These are phyloP conservation scores for Termitomyces sp. DNA, from an alignment of 768 basidiomycete species.

Conservation along the genomic window DNA sequence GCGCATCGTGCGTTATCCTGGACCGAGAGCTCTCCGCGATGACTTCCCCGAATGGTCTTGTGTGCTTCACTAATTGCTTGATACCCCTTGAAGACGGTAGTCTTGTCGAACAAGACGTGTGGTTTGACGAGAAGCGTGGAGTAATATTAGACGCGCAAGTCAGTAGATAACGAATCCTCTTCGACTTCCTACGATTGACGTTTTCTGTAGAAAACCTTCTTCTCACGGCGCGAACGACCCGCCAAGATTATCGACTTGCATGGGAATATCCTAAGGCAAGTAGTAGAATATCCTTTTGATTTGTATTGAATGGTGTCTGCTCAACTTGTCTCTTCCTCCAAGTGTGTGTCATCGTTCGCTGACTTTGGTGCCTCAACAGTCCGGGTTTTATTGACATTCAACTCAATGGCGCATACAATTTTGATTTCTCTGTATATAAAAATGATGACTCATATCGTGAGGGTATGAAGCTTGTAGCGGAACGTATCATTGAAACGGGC, in stretches of 20 bases:
- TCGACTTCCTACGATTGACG: constrained; percentile 2
- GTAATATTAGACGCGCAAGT: constrained; percentile 75
- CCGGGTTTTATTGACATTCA: constrained; percentile 87
- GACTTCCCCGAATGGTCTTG: constrained; percentile 53
- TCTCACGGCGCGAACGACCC: constrained; percentile 52
- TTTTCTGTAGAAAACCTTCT: constrained; percentile 57
- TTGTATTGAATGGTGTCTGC: background rate
- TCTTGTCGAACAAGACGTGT: constrained; percentile 67
- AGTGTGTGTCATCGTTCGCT: background rate
- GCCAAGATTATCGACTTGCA: constrained; percentile 58
- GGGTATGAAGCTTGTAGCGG: constrained; percentile 66
- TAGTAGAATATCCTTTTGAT: background rate
- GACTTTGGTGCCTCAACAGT: constrained; percentile 26
- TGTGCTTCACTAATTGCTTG: constrained; percentile 86
- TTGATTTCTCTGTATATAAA: constrained; percentile 83
- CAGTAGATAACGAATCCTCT: constrained; percentile 5
- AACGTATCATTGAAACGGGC: constrained; percentile 79
- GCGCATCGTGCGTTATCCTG: background rate
- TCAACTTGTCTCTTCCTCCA: background rate
- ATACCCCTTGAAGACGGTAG: constrained; percentile 77
- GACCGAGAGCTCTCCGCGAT: constrained; percentile 18
- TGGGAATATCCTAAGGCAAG: constrained; percentile 71
- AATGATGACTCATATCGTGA: constrained; percentile 61
- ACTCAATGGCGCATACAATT: constrained; percentile 85
- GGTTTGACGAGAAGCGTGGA: constrained; percentile 74